These are phyloP conservation scores for Ogataea hybrid DNA, from an alignment of 1,139 yeast genomes.

Conservation along the genomic window DNA sequence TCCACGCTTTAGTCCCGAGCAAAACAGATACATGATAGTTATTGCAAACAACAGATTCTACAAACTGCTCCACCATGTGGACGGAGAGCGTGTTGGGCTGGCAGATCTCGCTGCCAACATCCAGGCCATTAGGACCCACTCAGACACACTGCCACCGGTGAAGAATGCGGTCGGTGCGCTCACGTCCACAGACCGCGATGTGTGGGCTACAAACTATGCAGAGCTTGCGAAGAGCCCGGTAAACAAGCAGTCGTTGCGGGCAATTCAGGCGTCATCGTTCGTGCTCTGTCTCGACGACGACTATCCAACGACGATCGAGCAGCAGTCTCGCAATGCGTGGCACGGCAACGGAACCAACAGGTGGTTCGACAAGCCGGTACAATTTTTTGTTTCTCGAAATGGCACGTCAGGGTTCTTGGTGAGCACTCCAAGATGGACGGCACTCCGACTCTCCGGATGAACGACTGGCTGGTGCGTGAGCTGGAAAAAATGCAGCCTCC, in stretches of 20 bases:
- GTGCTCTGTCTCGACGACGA: conserved; percentile 71
- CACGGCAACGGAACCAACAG: conserved; percentile 93
- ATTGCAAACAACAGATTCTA: conserved; percentile 78
- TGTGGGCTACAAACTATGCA: conserved; percentile 64
- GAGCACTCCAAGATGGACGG: conserved; percentile 99
- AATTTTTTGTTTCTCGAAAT: conserved; percentile 77
- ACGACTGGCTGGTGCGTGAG: conserved; percentile 68
- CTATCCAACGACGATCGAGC: conserved; percentile 78
- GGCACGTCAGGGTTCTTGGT: conserved; percentile 92
- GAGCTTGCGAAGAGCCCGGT: conserved; percentile 48
- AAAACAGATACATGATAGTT: conserved; percentile 72
- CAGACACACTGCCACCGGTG: conserved; percentile 42
- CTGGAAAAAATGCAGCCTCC: conserved; percentile 15
- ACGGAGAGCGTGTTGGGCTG: conserved; percentile 55
- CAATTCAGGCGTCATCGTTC: conserved; percentile 77
- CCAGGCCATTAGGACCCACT: conserved; percentile 49
- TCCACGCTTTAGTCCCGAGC: conserved; percentile 44
- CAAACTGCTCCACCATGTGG: conserved; percentile 67
- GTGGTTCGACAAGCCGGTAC: conserved; percentile 89
- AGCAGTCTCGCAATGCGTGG: conserved; percentile 87
- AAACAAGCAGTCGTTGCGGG: conserved; percentile 55
- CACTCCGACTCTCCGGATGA: conserved; percentile 88
- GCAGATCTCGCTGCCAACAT: conserved; percentile 69
- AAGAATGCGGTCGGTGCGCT: conserved; percentile 64
- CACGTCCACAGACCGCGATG: conserved; percentile 85